phyloP scores from a whole-genome alignment of 306 rosid genomes.

The Dalbergia oliveri region DNA sequence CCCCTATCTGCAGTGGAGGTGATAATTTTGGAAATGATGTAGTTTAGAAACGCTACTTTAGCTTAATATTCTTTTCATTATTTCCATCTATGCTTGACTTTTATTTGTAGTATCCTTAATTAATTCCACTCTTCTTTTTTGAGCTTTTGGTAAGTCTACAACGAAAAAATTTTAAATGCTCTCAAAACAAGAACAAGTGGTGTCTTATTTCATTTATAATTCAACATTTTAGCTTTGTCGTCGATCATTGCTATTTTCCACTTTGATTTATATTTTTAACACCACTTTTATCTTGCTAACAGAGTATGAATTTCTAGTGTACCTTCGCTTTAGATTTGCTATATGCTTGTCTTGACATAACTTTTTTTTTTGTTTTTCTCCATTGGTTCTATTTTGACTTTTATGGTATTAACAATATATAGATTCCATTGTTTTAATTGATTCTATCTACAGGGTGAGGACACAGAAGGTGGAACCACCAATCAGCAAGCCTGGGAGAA shows the following conservation, averaged over 20 bases:
- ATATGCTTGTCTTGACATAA: neutral
- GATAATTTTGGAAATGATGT: neutral
- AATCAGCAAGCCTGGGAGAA: conserved; percentile 86
- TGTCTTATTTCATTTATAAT: too few relatives aligned
- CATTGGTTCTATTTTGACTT: neutral
- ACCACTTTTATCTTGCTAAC: neutral
- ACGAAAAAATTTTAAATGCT: neutral
- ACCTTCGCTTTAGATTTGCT: neutral
- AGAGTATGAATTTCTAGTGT: too few relatives aligned
- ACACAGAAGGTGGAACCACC: conserved; percentile 63
- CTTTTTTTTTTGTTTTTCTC: neutral
- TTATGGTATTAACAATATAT: neutral
- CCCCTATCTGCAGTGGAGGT: conserved; percentile 72
- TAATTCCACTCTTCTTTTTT: neutral
- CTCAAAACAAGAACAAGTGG: too few relatives aligned
- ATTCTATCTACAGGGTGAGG: conserved; percentile 61
- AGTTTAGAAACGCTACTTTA: neutral
- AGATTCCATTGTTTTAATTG: neutral
- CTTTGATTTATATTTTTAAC: too few relatives aligned
- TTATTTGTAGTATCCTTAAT: neutral
- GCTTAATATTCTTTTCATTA: neutral
- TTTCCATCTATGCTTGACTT: neutral
- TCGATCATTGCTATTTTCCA: too few relatives aligned
- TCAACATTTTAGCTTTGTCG: too few relatives aligned
- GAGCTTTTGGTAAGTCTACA: neutral